phyloP scores from a whole-genome alignment of 2,329 filamentous ascomycete genomes.

The Sporothrix pseudoabietina region DNA sequence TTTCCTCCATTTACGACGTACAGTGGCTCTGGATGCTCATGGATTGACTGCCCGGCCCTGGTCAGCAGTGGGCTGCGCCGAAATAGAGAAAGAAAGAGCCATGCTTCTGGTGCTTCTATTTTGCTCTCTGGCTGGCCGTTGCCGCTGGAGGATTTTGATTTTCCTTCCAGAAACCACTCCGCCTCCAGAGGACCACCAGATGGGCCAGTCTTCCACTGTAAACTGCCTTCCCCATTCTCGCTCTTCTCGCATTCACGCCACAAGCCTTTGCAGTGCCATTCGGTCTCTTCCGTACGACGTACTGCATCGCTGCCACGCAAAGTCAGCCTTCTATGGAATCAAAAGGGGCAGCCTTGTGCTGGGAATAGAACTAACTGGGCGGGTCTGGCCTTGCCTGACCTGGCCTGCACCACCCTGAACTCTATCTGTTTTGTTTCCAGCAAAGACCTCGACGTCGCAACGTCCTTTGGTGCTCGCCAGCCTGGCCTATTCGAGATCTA shows the following conservation, averaged over 20 bases:
- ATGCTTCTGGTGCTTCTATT: slow-evolving; percentile 5
- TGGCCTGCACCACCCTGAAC: not conserved
- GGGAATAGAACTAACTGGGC: slow-evolving; percentile 4
- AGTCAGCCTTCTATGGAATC: slow-evolving; percentile 8
- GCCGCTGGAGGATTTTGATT: slow-evolving; percentile 7
- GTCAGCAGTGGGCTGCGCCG: slow-evolving; percentile 11
- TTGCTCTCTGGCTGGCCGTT: slow-evolving; percentile 1
- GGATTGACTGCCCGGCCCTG: not conserved
- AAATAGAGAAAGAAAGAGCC: not conserved
- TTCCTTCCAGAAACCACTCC: slow-evolving; percentile 17
- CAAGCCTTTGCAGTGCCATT: slow-evolving; percentile 8
- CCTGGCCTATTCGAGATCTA: not conserved
- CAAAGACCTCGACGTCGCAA: not conserved
- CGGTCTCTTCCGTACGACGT: not conserved
- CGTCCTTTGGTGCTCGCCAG: not conserved
- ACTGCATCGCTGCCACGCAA: not conserved
- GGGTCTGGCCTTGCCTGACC: not conserved
- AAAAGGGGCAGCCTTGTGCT: not conserved
- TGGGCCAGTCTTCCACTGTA: not conserved
- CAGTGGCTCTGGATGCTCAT: not conserved
- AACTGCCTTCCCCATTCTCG: slow-evolving; percentile 3
- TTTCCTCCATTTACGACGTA: slow-evolving; percentile 8
- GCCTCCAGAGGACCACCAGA: not conserved
- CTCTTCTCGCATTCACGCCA: not conserved
- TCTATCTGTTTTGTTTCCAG: not conserved